Evolutionary conservation across 306 rosid species (phyloP), one percentile per base, ranked within the genome.

Genomic region (Pachyrhizus erosus): DNA sequence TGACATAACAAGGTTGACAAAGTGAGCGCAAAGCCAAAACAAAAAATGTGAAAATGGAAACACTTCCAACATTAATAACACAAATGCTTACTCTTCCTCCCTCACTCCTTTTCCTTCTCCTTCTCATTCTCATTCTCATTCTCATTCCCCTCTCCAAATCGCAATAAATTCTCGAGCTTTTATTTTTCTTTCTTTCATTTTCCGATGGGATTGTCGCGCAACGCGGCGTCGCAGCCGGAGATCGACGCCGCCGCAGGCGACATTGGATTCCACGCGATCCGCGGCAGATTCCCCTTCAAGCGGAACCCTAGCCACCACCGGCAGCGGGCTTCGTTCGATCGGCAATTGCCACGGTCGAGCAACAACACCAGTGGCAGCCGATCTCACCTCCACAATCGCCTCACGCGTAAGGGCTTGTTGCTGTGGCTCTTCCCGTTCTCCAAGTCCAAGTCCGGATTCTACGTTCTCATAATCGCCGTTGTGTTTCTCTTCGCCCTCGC

Each of bases 331-430:
- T 60, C 82, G 0, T 14, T 80, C 80, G 97, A 91, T 92, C 93
- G 91, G n/a, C 85, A 46, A 42, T 27, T 83, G 24, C 87, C 88
- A 6, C 33, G 76, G 8, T 88, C 90, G 61, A 72, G 48, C 52
- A 70, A 2, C 55, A 71, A 1, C 48, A 20, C 3, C 70, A n/a
- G 5, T 8, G n/a, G 11, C 9, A 18, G 24, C 80, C 91, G 98
- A 86, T 93, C 96, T 80, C 93, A 88, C 23, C 80, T 70, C 37
- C 79, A 71, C 75, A 84, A 24, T 51, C 94, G 97, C 39, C 89
- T 89, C 89, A 81, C 89, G 75, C 99, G 99, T 20, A 93, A 89
- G 79, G 94, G 99, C 20, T 49, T 91, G 1, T 73, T 91, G 2
- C 81, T 88, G 1, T 89, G 84, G 80, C 78, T 90, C 21, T 88